Percentiles rank a stretch among this genome's conserved stretches.
Conservation (phyloP, 2,329 filamentous ascomycete genomes). For the Fusarium burgessii region DNA sequence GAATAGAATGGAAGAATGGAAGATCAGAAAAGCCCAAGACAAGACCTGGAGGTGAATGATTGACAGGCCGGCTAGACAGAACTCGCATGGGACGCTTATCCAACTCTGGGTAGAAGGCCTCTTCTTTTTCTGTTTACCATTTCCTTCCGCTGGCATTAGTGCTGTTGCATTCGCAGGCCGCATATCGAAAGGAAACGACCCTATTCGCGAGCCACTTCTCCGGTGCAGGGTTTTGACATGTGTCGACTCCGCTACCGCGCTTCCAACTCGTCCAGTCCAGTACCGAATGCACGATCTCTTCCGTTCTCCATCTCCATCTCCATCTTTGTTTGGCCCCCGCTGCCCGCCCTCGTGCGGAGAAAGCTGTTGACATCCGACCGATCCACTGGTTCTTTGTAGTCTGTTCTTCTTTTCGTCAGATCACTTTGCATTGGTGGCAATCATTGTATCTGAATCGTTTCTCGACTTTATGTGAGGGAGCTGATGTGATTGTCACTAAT, state of each 20-base stretch:
- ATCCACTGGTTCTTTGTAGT: constrained; percentile 33
- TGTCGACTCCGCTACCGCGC: constrained; percentile 38
- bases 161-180: constrained; percentile 27
- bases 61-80: constrained; percentile 12
- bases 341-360: constrained; percentile 40
- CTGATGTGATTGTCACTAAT: constrained; percentile 33
- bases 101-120: constrained; percentile 40
- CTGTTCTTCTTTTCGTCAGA: constrained; percentile 18
- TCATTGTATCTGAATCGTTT: constrained; percentile 9
- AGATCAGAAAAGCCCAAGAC: neutral
- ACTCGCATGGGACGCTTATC: constrained; percentile 40
- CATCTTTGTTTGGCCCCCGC: constrained; percentile 37
- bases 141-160: constrained; percentile 25
- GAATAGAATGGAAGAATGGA: constrained; percentile 32
- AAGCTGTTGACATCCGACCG: constrained; percentile 35
- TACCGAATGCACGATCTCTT: constrained; percentile 45
- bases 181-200: constrained; percentile 41
- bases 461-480: constrained; percentile 19
- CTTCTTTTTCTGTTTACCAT: constrained; percentile 30
- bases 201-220: constrained; percentile 43
- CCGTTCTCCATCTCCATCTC: constrained; percentile 26
- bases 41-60: constrained; percentile 11
- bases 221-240: constrained; percentile 42
- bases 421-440: constrained; percentile 28
- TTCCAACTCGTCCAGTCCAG: constrained; percentile 34